Percentiles rank a stretch among this genome's conserved stretches.
These are phyloP conservation scores for Penicillium sp. DNA, from an alignment of 2,329 filamentous ascomycete species.

Conservation along the genomic window DNA sequence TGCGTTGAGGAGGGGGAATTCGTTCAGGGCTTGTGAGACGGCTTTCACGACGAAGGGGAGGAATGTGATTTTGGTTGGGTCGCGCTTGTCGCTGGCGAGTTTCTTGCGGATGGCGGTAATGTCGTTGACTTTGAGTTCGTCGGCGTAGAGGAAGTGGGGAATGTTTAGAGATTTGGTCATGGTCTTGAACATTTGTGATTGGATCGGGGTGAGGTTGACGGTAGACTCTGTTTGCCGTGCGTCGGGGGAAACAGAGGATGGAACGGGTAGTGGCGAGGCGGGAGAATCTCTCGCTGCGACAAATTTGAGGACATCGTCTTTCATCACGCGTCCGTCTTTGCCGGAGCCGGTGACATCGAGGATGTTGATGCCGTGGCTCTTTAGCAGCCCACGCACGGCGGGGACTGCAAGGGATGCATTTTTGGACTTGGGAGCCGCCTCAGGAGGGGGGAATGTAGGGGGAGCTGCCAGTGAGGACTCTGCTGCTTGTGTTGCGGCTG, in stretches of 20 bases:
- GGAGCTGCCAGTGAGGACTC: constrained; percentile 18
- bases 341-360: constrained; percentile 79
- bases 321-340: constrained; percentile 85
- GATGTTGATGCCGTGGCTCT: constrained; percentile 77
- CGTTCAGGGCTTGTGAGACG: constrained; percentile 77
- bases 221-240: constrained; percentile 65
- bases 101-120: constrained; percentile 72
- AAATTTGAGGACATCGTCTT: constrained; percentile 84
- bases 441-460: neutral
- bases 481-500: constrained; percentile 13
- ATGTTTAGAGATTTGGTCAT: constrained; percentile 93
- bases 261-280: constrained; percentile 45
- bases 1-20: constrained; percentile 85
- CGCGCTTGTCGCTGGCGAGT: constrained; percentile 63
- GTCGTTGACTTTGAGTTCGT: constrained; percentile 79
- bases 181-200: constrained; percentile 93
- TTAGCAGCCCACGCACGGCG: constrained; percentile 84
- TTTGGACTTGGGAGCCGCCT: constrained; percentile 51
- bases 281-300: constrained; percentile 35
- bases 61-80: constrained; percentile 73
- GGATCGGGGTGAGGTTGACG: constrained; percentile 72
- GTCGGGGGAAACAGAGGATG: constrained; percentile 39
- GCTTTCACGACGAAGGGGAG: constrained; percentile 96
- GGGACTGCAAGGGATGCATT: constrained; percentile 81
- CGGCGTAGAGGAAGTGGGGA: constrained; percentile 93